Evolutionary conservation across 371 early-diverging fungal genomes (phyloP).

Genomic region (Mortierella sp.): DNA sequence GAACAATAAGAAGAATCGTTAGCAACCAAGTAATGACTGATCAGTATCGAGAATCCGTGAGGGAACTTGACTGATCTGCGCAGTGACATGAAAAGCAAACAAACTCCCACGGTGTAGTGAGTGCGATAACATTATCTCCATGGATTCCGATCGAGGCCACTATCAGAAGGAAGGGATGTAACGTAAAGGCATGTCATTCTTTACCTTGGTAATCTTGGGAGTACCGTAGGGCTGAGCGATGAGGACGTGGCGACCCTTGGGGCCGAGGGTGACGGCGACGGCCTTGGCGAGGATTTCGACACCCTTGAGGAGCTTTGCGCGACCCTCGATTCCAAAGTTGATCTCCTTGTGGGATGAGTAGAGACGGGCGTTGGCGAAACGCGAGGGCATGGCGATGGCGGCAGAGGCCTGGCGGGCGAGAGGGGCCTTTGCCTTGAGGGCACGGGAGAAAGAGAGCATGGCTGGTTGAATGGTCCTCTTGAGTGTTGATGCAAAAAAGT

Average conservation of each 20-base stretch:
- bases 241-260: slow-evolving; percentile 98
- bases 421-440: slow-evolving; percentile 58
- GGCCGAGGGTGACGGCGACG: slow-evolving; percentile 98
- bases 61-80: neutral
- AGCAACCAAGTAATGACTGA: neutral
- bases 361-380: slow-evolving; percentile 65
- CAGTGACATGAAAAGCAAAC: neutral
- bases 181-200: too few species aligned
- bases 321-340: slow-evolving; percentile 95
- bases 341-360: slow-evolving; percentile 97
- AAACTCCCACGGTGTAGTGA: neutral
- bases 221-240: slow-evolving; percentile 98
- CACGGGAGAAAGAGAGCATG: slow-evolving; percentile 59
- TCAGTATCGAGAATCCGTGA: neutral
- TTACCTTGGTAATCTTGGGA: slow-evolving; percentile 97
- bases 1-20: neutral
- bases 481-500: slow-evolving; percentile 1
- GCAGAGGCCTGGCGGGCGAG: slow-evolving; percentile 43
- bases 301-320: slow-evolving; percentile 93
- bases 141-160: neutral
- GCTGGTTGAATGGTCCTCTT: slow-evolving; percentile 11
- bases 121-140: neutral
- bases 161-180: too few species aligned
- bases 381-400: slow-evolving; percentile 42
- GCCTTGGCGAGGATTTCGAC: slow-evolving; percentile 97